Conservation (phyloP, 106 monocot genomes). For the Iris macrosiphon region DNA sequence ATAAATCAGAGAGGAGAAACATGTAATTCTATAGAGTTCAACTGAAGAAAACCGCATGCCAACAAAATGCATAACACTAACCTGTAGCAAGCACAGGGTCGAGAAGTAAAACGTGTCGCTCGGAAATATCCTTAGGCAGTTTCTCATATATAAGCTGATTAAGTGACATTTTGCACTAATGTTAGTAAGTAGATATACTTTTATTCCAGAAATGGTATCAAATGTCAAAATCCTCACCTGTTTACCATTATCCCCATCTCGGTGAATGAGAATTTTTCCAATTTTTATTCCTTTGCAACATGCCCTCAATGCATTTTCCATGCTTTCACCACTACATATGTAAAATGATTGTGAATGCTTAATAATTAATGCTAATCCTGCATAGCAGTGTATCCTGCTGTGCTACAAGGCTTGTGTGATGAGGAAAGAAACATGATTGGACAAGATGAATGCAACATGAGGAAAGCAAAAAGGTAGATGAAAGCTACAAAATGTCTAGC, state of each 20-base stretch:
- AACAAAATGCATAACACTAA: constrained; percentile 10
- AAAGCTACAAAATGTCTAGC: too few species aligned
- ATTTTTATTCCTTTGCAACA: constrained; percentile 99
- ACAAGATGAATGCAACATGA: too few species aligned
- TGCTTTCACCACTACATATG: constrained; percentile 86
- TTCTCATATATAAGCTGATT: constrained; percentile 94
- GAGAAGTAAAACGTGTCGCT: constrained; percentile 90
- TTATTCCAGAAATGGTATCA: too few species aligned
- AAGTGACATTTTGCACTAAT: constrained; percentile 3
- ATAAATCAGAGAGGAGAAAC: too few species aligned
- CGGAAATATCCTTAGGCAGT: constrained; percentile 86
- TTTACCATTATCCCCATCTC: constrained; percentile 88
- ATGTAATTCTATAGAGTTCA: too few species aligned
- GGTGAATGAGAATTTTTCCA: constrained; percentile 92
- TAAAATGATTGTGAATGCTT: background rate
- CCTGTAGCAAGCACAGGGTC: constrained; percentile 99
- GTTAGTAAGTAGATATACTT: too few species aligned
- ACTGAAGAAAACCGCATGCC: too few species aligned
- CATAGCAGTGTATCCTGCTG: too few species aligned
- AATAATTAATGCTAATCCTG: too few species aligned
- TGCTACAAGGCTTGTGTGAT: too few species aligned
- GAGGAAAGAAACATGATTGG: too few species aligned
- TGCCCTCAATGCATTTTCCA: constrained; percentile 94
- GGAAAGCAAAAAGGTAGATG: too few species aligned
- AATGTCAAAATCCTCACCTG: constrained; percentile 34